Conservation (phyloP, 345 rosid species). For the Laguncularia racemosa region DNA sequence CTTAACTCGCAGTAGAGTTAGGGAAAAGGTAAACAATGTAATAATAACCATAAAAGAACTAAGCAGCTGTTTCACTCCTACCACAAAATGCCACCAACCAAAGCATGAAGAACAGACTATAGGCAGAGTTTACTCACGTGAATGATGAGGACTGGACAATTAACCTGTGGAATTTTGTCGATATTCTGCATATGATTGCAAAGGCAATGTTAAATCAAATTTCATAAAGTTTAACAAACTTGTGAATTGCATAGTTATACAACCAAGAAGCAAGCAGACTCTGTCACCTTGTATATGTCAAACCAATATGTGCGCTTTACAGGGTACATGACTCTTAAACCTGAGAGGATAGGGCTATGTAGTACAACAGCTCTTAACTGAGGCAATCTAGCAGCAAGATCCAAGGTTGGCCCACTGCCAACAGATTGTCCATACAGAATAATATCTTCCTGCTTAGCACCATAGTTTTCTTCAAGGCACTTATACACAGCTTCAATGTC, state of each 20-base stretch:
- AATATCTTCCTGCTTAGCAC: constrained; percentile 78
- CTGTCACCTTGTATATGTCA: constrained; percentile 86
- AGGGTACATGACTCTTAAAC: constrained; percentile 96
- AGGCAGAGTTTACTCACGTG: constrained; percentile 54
- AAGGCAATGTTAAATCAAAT: constrained; percentile 9
- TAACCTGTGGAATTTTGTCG: constrained; percentile 89
- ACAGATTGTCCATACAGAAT: constrained; percentile 98
- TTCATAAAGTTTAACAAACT: constrained; percentile 1
- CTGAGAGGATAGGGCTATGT: constrained; percentile 96
- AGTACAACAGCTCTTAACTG: constrained; percentile 77
- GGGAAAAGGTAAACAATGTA: no score
- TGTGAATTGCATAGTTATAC: not conserved
- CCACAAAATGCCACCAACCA: no score
- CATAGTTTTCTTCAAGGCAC: constrained; percentile 91
- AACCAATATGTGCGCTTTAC: constrained; percentile 97
- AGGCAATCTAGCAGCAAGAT: constrained; percentile 77
- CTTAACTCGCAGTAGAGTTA: no score
- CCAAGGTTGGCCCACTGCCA: constrained; percentile 97
- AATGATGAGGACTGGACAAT: constrained; percentile 88
- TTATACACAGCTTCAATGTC: constrained; percentile 95
- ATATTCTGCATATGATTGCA: constrained; percentile 58
- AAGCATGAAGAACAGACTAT: no score
- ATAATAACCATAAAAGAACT: no score
- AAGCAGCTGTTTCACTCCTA: no score
- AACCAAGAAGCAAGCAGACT: not conserved